These are phyloP conservation scores for Tolypocladium guangdongense DNA, from an alignment of 2,329 filamentous ascomycete species.

Conservation along the genomic window DNA sequence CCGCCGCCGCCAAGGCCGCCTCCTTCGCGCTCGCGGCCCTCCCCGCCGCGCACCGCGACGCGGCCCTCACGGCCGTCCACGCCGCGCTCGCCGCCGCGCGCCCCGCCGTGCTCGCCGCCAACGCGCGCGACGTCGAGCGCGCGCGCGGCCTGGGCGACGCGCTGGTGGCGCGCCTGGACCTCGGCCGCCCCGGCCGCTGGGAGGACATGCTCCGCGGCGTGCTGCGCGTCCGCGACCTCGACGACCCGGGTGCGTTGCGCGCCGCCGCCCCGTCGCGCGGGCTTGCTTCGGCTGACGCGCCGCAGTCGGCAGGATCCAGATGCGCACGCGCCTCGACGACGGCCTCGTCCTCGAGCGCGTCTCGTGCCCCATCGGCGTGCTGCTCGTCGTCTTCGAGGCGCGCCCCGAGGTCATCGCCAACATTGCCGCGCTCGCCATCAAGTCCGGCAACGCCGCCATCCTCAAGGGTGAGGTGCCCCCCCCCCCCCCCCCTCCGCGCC, in stretches of 20 bases:
- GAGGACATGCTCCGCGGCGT: conserved; percentile 98
- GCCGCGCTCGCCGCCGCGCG: conserved; percentile 58
- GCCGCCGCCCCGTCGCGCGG: not conserved
- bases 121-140: conserved; percentile 67
- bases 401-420: conserved; percentile 97
- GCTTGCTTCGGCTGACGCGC: not conserved
- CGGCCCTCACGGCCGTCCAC: conserved; percentile 75
- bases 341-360: conserved; percentile 76
- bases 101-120: conserved; percentile 73
- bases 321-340: conserved; percentile 79
- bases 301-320: conserved; percentile 69
- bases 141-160: conserved; percentile 69
- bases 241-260: conserved; percentile 64
- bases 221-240: conserved; percentile 70
- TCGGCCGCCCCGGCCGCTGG: conserved; percentile 81
- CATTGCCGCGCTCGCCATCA: conserved; percentile 89
- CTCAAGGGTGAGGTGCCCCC: conserved; percentile 56
- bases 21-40: conserved; percentile 78
- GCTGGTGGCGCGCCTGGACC: conserved; percentile 77
- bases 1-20: conserved; percentile 65
- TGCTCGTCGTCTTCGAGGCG: conserved; percentile 96
- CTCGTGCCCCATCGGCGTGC: conserved; percentile 90
- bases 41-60: conserved; percentile 64
- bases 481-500: no score
- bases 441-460: conserved; percentile 94